Conservation (phyloP, 192 early-diverging fungal species). For the Cetraspora pellucida region DNA sequence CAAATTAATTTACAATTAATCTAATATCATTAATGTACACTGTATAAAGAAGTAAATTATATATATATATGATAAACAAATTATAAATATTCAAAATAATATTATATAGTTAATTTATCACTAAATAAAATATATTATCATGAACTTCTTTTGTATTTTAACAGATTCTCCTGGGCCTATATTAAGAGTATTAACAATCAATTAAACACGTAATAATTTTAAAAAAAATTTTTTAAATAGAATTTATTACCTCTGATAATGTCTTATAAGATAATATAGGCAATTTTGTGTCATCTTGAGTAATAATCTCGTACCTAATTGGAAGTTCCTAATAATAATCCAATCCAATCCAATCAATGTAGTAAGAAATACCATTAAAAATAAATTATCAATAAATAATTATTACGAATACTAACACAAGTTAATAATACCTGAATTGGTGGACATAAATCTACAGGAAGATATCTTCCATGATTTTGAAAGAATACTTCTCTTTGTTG, state of each 20-base stretch:
- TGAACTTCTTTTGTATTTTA: not conserved
- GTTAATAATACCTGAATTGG: slow-evolving; percentile 13
- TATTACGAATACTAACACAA: not conserved
- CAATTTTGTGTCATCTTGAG: not conserved
- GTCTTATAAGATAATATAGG: slow-evolving; percentile 10
- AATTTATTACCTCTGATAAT: slow-evolving; percentile 10
- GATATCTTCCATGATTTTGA: slow-evolving; percentile 29
- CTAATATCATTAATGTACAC: too few relatives aligned
- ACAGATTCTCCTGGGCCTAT: slow-evolving; percentile 21
- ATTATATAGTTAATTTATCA: too few relatives aligned
- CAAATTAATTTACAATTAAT: too few relatives aligned
- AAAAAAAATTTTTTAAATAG: not conserved
- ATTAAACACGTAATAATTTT: not conserved
- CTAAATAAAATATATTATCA: too few relatives aligned
- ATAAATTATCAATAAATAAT: not conserved
- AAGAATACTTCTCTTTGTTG: slow-evolving; percentile 22
- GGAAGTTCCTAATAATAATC: slow-evolving; percentile 1
- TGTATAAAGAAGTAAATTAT: too few relatives aligned
- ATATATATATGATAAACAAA: too few relatives aligned
- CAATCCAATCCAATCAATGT: too few relatives aligned
- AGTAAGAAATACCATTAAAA: not conserved
- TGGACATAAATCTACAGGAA: slow-evolving; percentile 29
- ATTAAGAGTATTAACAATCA: not conserved
- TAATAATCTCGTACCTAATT: slow-evolving; percentile 20
- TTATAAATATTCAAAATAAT: too few relatives aligned